Evolutionary conservation across 345 rosid genomes (phyloP), one percentile per base, ranked within the genome.

Genomic region (Linum usitatissimum): DNA sequence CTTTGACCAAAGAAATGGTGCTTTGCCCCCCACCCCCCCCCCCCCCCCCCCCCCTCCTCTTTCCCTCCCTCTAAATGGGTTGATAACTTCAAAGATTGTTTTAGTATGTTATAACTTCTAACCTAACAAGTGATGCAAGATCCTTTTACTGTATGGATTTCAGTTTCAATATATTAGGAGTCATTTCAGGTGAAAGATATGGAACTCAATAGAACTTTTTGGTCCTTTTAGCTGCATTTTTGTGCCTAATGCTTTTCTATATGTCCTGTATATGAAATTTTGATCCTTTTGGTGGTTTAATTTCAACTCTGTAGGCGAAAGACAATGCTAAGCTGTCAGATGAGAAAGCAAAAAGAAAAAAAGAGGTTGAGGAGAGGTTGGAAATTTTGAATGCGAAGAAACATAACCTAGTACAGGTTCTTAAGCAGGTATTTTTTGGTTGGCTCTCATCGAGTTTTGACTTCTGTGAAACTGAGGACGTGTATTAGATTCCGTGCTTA

Each of bases 361-460:
- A 64, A 65, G 92, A 80, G 68, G 76, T 90, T 1, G 92, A 86
- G 80, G 92, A 83, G 71, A 83, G 76, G 70, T 78, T 90, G 67
- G 77, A 76, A 72, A 68, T 80, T 72, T 78, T 93, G 85, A 90
- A 79, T 66, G 77, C 79, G n/a, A 90, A 83, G 77, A 93, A 93
- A 65, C 96, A 93, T 76, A 81, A 73, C 80, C 79, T 93, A 8
- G 99, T 93, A 30, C 97, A 80, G 80, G 81, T 83, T 63, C 79
- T 93, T 71, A 93, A 87, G 80, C 97, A 87, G 83, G 97, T 84
- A 62, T 73, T 71, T 45, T 53, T 57, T 49, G 7, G 42, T 48
- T 31, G 36, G 59, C 18, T 40, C 23, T 60, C 55, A 6, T 65
- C 9, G 5, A 15, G 31, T 36, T 4, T 39, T 5, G 6, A 42